Base-by-base conservation (phyloP, 2,329 filamentous ascomycete species). In the Colletotrichum brevisporum region DNA sequence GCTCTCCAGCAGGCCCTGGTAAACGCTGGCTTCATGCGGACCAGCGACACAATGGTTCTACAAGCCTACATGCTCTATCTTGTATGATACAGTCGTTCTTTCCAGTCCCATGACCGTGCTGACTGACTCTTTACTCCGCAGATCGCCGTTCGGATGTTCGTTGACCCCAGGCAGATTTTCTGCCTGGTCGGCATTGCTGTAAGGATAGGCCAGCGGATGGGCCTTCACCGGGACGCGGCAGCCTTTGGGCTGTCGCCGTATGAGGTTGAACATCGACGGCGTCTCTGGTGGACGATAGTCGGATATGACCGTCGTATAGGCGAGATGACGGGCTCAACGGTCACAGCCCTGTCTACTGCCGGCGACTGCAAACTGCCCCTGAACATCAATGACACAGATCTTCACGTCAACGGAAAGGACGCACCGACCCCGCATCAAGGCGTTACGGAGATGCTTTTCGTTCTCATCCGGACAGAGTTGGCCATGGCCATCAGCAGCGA, bases 241-340 rank as follows among this genome's bases (percentile, higher is more conserved):
- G 83, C 87, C 63, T 86, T 86, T 59, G 73, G 76, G 71, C 73
- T 89, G 3, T 82, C 79, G 4, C 86, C 83, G 39, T 92, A 90
- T 62, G 91, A 94, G 74, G 86, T 88, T 4, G 91, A 94, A 78
- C 86, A 92, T 78, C 86, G 91, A n/a, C 87, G 91, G 57, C 85
- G 92, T 45, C 80, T 94, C 1, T 94, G 91, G 91, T 94, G 91
- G 91, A 88, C 89, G 39, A 83, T 94, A 16, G 84, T 91, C 15
- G 83, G 89, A 27, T 91, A 93, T 72, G 92, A 94, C 76, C 84
- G 86, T 69, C 89, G 92, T 24, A 86, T 93, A 45, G 86, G 89
- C 65, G 91, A 94, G 76, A 86, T 93, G 77, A 86, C 88, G 4
- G 86, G 88, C 56, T 88, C 85, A 18, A 83, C 84, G 41, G 85